These are phyloP conservation scores for Auricularia cornea DNA, from an alignment of 768 basidiomycete genomes.

Conservation along the genomic window DNA sequence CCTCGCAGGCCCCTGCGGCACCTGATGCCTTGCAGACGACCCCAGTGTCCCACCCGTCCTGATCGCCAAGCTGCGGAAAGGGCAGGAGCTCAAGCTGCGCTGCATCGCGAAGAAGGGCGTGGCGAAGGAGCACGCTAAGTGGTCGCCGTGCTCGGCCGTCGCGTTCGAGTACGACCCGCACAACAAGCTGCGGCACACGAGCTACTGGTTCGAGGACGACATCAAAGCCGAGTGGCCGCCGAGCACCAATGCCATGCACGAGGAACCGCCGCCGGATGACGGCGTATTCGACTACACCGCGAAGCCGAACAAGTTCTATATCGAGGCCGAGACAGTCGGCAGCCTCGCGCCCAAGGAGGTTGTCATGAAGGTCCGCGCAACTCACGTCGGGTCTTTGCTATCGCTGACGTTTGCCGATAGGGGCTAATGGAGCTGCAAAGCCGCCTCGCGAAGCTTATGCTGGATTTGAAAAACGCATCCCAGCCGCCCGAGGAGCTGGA, in stretches of 20 bases:
- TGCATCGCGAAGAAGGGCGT: slow-evolving; percentile 96
- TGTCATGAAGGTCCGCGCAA: slow-evolving; percentile 57
- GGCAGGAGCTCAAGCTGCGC: slow-evolving; percentile 77
- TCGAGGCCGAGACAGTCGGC: slow-evolving; percentile 92
- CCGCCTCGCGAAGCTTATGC: slow-evolving; percentile 71
- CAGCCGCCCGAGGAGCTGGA: neutral
- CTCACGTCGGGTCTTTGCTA: slow-evolving; percentile 1
- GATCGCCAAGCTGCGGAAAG: slow-evolving; percentile 87
- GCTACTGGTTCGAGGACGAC: slow-evolving; percentile 87
- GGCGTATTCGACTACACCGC: slow-evolving; percentile 83
- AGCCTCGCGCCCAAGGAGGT: slow-evolving; percentile 84
- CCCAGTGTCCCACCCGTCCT: slow-evolving; percentile 59
- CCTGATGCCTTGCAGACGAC: slow-evolving; percentile 39
- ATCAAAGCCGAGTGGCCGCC: slow-evolving; percentile 85
- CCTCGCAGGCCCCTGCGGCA: slow-evolving; percentile 4
- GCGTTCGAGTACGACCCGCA: slow-evolving; percentile 97
- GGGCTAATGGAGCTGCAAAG: slow-evolving; percentile 71
- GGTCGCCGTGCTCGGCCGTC: slow-evolving; percentile 93
- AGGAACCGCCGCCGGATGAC: slow-evolving; percentile 72
- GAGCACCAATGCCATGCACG: slow-evolving; percentile 75
- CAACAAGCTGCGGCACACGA: slow-evolving; percentile 93
- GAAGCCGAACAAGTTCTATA: slow-evolving; percentile 84
- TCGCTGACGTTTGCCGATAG: slow-evolving; percentile 33
- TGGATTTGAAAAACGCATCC: slow-evolving; percentile 48
- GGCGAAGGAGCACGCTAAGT: slow-evolving; percentile 98